Evolutionary conservation across 225 moss, liverwort and hornwort genomes (phyloP).

Genomic region (Climacium dendroides): DNA sequence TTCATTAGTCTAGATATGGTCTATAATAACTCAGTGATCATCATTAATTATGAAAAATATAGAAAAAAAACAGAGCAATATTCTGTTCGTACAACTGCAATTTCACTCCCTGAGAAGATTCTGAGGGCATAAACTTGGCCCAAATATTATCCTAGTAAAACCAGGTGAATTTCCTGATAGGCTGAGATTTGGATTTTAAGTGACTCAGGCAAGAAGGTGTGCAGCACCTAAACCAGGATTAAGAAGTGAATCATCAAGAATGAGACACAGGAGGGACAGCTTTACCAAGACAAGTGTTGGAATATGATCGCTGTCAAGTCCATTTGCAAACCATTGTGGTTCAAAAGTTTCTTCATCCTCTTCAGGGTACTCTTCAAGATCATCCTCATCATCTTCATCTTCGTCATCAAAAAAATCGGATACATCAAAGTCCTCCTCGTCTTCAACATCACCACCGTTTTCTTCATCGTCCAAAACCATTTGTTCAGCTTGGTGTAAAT

Average conservation of each 20-base stretch:
- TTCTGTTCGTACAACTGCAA: neutral
- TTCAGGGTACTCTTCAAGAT: conserved; percentile 30
- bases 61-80: neutral
- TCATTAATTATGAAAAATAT: neutral
- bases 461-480: conserved; percentile 88
- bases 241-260: neutral
- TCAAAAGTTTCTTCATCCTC: conserved; percentile 51
- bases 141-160: neutral
- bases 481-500: conserved; percentile 87
- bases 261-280: neutral
- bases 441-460: neutral
- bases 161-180: neutral
- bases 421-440: conserved; percentile 7
- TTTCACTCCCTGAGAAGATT: neutral
- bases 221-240: neutral
- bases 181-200: neutral
- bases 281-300: conserved; percentile 86
- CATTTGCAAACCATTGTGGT: conserved; percentile 45
- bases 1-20: neutral
- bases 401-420: conserved; percentile 21
- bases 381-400: conserved; percentile 25
- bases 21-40: neutral
- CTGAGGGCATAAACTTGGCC: neutral
- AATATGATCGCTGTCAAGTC: conserved; percentile 29
- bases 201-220: neutral